Evolutionary conservation across 139 green algal genomes (phyloP).

Genomic region (Ettlia oleoabundans): DNA sequence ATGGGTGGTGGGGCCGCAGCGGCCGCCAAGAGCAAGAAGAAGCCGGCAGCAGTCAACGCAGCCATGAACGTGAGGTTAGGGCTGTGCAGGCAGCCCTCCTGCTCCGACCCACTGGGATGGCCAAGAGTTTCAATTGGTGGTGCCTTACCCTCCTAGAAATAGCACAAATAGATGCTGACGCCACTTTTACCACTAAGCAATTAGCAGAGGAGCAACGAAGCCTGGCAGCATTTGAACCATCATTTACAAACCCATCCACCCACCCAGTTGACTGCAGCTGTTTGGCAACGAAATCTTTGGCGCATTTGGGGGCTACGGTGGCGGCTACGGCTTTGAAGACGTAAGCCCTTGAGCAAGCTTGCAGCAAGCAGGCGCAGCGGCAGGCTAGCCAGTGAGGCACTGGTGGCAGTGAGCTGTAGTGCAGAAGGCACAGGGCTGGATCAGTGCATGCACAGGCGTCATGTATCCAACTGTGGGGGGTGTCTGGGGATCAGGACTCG

Average conservation of each 20-base stretch:
- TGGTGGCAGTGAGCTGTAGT: neutral
- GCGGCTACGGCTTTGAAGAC: neutral
- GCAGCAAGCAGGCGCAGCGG: neutral
- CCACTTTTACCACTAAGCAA: too few relatives aligned
- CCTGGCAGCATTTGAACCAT: neutral
- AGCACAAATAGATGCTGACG: too few relatives aligned
- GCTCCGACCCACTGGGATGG: too few relatives aligned
- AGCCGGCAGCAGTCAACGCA: neutral
- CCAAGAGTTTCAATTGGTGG: too few relatives aligned
- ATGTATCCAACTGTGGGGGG: neutral
- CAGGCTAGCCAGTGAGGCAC: neutral
- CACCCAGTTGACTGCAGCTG: neutral
- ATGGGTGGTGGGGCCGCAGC: neutral
- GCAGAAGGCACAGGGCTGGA: neutral
- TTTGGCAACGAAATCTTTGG: neutral
- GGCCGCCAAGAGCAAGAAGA: neutral
- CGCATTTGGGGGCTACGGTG: neutral
- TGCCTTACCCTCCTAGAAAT: too few relatives aligned
- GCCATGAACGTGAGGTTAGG: conserved; percentile 1
- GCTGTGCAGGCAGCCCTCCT: too few relatives aligned
- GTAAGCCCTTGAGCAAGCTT: neutral
- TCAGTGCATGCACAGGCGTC: neutral
- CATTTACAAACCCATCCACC: neutral
- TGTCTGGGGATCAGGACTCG: neutral
- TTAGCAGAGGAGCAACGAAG: neutral